Base-by-base conservation (phyloP, 1,284 basidiomycete species). In the Leccinum pachyderme region DNA sequence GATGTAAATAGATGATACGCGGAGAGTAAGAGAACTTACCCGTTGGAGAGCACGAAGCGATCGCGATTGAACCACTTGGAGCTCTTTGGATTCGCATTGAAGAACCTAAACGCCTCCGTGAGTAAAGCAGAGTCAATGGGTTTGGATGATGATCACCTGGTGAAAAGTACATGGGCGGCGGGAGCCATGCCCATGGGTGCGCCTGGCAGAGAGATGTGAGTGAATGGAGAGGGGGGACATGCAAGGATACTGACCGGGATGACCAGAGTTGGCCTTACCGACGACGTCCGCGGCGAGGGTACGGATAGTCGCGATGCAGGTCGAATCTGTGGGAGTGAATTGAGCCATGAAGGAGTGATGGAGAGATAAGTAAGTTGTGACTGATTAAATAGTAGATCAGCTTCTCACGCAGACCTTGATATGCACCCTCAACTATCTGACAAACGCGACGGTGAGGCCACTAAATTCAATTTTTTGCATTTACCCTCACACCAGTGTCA, bases 111-210 rank as follows among this genome's bases (percentile, higher is more conserved):
- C 13, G 52, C 37, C 25, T 15, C 39, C 32, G 47, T 59, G 63
- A 65, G 57, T 50, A 48, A 46, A 18, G n/a, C 41, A 32, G 7
- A 31, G 5, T 15, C 4, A 5, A 22, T 18, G 47, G 28, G n/a
- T 15, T 9, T 25, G 31, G 31, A 48, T 45, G 47, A 39, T 7
- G 3, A 41, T 51, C 68, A 88, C 87, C 84, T 81, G 57, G 89
- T 83, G 76, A 89, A 96, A 39, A 97, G 84, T 59, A 96, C 79
- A 70, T 97, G 93, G 60, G 93, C 87, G 57, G 81, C 89, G 31
- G 93, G 92, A 18, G 93, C 93, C 88, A 95, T 86, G 64, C 92
- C 90, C 91, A 95, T 89, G 53, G 93, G 93, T 48, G 93, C 93
- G 75, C 90, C 89, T 87, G 59, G 52, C 51, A 15, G 32, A 12